Evolutionary conservation across 345 rosid genomes (phyloP).

Genomic region (Eucalyptus coolabah): DNA sequence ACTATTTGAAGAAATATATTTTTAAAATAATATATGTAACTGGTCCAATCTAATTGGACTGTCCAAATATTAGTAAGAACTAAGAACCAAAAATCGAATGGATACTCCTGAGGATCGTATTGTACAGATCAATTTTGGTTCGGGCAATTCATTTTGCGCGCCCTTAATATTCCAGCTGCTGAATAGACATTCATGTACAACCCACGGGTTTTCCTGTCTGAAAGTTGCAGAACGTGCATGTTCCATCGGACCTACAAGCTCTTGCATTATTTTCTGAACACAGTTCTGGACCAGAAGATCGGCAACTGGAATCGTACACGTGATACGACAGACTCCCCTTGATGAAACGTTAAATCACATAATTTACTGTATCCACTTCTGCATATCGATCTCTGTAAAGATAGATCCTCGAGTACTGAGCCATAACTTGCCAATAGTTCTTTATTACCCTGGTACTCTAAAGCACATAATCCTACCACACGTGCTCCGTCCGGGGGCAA

Average conservation of each 20-base stretch:
- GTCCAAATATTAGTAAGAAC: too few relatives aligned
- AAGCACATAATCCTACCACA: neutral
- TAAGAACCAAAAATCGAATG: too few relatives aligned
- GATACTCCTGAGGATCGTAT: too few relatives aligned
- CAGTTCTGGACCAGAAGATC: neutral
- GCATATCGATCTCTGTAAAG: neutral
- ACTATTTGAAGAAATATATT: too few relatives aligned
- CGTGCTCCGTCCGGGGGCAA: neutral
- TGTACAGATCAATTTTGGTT: too few relatives aligned
- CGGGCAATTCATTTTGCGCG: too few relatives aligned
- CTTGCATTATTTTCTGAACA: neutral
- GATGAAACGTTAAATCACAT: neutral
- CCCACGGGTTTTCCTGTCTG: neutral
- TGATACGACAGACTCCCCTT: neutral
- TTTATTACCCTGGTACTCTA: neutral
- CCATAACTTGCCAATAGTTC: neutral
- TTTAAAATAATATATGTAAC: too few relatives aligned
- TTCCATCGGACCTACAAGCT: neutral
- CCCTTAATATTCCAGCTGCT: neutral
- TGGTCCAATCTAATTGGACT: too few relatives aligned
- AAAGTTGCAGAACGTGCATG: neutral
- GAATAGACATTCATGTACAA: neutral
- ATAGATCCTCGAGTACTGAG: neutral
- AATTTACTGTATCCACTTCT: neutral
- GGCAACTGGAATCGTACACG: neutral